These are phyloP conservation scores for Fragilariopsis cylindrus DNA, from an alignment of 108 stramenopile genomes.

Conservation along the genomic window DNA sequence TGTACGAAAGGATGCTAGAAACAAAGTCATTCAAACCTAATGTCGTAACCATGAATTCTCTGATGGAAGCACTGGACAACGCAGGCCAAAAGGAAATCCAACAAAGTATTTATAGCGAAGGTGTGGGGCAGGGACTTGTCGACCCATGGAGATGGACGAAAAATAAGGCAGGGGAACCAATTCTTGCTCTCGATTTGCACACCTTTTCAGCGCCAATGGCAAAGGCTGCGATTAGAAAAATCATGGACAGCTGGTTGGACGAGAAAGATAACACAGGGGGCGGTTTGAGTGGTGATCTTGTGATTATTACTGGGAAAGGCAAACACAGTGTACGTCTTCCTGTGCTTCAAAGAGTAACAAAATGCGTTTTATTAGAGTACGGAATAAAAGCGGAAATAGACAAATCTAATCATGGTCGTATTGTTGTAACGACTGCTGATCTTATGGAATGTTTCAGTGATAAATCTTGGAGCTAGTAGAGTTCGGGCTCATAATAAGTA, in stretches of 20 bases:
- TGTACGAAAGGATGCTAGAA: conserved; percentile 61
- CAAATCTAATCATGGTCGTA: conserved; percentile 48
- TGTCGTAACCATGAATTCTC: conserved; percentile 62
- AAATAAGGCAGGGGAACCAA: conserved; percentile 11
- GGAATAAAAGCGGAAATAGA: conserved; percentile 43
- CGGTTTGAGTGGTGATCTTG: conserved; percentile 32
- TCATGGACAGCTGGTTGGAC: conserved; percentile 42
- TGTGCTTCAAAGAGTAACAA: conserved; percentile 39
- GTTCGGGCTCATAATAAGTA: neutral
- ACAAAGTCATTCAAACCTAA: conserved; percentile 46
- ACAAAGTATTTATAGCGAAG: conserved; percentile 60
- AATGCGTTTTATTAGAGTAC: conserved; percentile 49
- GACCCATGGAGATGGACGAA: conserved; percentile 36
- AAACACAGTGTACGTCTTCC: conserved; percentile 46
- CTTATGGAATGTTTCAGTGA: conserved; percentile 37
- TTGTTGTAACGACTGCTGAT: conserved; percentile 31
- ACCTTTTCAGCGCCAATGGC: conserved; percentile 65
- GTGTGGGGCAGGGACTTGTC: conserved; percentile 45
- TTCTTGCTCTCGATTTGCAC: conserved; percentile 60
- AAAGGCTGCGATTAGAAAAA: conserved; percentile 62
- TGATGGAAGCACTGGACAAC: conserved; percentile 66
- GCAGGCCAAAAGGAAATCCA: conserved; percentile 71
- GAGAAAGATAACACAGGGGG: conserved; percentile 14
- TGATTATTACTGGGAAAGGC: conserved; percentile 73
- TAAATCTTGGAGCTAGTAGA: conserved; percentile 17